Percentiles rank a stretch among this genome's conserved stretches.
Conservation (phyloP, 2,329 filamentous ascomycete species). For the Colletotrichum paranaense region DNA sequence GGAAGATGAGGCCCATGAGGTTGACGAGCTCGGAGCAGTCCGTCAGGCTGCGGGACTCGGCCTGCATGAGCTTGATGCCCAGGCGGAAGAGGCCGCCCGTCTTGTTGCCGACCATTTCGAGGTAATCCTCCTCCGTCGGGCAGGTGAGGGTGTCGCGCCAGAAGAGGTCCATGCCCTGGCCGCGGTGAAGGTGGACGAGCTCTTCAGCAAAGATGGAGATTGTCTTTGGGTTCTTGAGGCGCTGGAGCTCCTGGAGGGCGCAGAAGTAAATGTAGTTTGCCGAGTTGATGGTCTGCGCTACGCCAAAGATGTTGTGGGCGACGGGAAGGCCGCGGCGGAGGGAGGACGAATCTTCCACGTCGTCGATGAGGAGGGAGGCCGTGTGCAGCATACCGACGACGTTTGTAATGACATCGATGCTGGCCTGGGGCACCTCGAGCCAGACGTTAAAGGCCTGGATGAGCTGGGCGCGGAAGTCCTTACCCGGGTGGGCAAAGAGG, state of each 20-base stretch:
- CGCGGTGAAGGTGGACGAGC: conserved; percentile 84
- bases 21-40: conserved; percentile 89
- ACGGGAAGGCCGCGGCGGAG: conserved; percentile 84
- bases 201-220: conserved; percentile 84
- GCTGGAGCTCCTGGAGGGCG: conserved; percentile 79
- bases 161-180: conserved; percentile 92
- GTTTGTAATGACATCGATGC: conserved; percentile 79
- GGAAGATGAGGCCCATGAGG: conserved; percentile 85
- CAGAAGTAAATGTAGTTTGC: conserved; percentile 91
- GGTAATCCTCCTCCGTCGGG: conserved; percentile 87
- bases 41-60: conserved; percentile 66
- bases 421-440: conserved; percentile 78
- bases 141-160: conserved; percentile 89
- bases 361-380: conserved; percentile 84
- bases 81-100: conserved; percentile 88
- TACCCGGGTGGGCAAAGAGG: conserved; percentile 81
- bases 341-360: conserved; percentile 85
- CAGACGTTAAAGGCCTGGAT: conserved; percentile 85
- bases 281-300: conserved; percentile 89
- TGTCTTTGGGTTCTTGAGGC: conserved; percentile 74
- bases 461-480: conserved; percentile 84
- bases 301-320: conserved; percentile 86
- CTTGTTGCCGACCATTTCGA: conserved; percentile 95
- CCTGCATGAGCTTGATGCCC: conserved; percentile 89
- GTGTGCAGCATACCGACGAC: conserved; percentile 90